Percentiles rank a stretch among this genome's conserved stretches.
Evolutionary conservation across 116 monocot genomes (phyloP).

Genomic region (Dioscorea cayenensis): DNA sequence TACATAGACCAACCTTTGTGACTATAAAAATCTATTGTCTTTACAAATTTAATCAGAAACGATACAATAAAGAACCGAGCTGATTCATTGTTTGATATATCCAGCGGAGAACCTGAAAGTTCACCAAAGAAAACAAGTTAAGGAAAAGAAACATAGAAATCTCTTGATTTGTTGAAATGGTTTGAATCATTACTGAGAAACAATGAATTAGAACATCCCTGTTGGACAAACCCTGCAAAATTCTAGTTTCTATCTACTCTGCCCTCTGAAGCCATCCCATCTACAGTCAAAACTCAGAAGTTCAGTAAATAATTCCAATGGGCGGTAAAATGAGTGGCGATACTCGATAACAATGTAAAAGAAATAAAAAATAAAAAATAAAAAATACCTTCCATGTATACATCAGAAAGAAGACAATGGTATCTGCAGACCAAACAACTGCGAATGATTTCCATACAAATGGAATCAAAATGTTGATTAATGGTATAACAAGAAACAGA

Average conservation of each 20-base stretch:
- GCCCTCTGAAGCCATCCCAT: conserved; percentile 59
- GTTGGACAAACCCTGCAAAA: background rate
- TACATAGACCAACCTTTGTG: no score
- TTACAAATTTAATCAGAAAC: no score
- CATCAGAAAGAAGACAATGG: conserved; percentile 69
- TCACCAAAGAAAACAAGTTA: no score
- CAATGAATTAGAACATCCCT: background rate
- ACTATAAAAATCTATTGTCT: no score
- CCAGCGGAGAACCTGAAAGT: no score
- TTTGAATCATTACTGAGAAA: no score
- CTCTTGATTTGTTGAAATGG: no score
- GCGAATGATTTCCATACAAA: conserved; percentile 86
- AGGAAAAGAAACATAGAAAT: no score
- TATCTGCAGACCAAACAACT: conserved; percentile 95
- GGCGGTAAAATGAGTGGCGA: background rate
- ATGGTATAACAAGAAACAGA: conserved; percentile 74
- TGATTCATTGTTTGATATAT: no score
- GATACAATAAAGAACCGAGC: no score
- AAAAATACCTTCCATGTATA: conserved; percentile 88
- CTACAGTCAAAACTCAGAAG: conserved; percentile 18
- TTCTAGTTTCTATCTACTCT: conserved; percentile 11
- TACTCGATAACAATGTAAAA: background rate
- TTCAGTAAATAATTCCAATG: background rate
- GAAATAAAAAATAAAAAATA: no score
- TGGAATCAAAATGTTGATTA: conserved; percentile 81